phyloP scores from a whole-genome alignment of 2,329 filamentous ascomycete species.

The Fusarium sp. region DNA sequence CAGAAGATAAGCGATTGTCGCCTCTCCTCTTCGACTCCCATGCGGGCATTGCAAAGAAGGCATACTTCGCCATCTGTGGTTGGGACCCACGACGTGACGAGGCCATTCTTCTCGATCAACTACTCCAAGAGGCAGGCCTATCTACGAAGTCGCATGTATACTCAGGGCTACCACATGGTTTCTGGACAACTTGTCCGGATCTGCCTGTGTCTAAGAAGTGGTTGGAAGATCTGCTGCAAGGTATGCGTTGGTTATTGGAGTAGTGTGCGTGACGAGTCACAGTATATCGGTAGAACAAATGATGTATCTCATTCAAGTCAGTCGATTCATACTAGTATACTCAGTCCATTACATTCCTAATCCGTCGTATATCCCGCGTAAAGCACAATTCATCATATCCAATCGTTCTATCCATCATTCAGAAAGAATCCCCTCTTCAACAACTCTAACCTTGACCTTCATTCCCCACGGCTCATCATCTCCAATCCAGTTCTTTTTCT shows the following conservation, averaged over 20 bases:
- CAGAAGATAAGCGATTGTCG: conserved; percentile 55
- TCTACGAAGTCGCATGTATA: conserved; percentile 57
- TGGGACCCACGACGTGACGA: conserved; percentile 63
- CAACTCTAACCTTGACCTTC: conserved; percentile 53
- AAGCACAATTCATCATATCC: too few species aligned
- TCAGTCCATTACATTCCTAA: neutral
- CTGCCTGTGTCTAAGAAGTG: conserved; percentile 49
- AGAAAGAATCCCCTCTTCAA: conserved; percentile 50
- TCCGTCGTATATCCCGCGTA: neutral
- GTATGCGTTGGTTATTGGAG: conserved; percentile 38
- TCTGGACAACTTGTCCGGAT: conserved; percentile 55
- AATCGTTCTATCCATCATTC: neutral
- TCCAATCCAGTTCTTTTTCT: conserved; percentile 68
- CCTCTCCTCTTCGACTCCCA: conserved; percentile 53
- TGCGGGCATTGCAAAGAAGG: conserved; percentile 48
- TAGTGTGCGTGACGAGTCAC: too few species aligned
- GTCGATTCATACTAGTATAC: neutral
- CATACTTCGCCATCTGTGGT: conserved; percentile 60
- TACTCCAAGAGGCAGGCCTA: conserved; percentile 51
- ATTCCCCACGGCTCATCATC: conserved; percentile 54
- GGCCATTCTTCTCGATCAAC: conserved; percentile 59
- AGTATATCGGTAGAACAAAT: too few species aligned
- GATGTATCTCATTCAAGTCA: neutral
- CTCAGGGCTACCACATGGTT: conserved; percentile 57
- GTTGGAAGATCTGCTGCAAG: conserved; percentile 47